Evolutionary conservation across 257 asterid species (phyloP), one percentile per base, ranked within the genome.

Genomic region (Fraxinus excelsior): DNA sequence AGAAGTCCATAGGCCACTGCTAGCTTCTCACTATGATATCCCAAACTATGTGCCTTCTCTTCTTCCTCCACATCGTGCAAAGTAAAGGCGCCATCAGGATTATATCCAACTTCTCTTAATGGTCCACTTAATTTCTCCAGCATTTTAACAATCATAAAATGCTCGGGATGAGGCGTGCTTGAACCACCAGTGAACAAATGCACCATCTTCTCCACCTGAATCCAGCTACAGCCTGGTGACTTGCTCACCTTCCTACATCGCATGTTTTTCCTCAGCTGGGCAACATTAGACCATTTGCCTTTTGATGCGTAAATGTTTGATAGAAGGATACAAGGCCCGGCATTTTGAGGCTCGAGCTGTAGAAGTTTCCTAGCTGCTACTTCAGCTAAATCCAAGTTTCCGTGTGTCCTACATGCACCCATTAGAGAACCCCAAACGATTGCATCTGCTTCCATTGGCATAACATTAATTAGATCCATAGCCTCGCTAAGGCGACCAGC

Each of bases 161-260:
- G 92, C 44, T 87, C 84, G 2, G 87, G 91, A 72, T 91, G 93
- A 2, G 86, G 81, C 7, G 64, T 81, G 81, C 67, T 71, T 68
- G 80, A 88, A 77, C 92, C 96, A 75, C 89, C 90, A 0, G 88
- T 84, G 82, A 91, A 93, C 88, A 86, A 77, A 73, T 91, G 93
- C 37, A 93, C 96, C 74, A 80, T 84, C 83, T 86, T 93, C 13
- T 86, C 93, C 58, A 89, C 85, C 86, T 86, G 96, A 23, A 93
- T 89, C 98, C 98, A 93, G 82, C 97, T 93, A 79, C 93, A 90
- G 46, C 97, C 98, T 12, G 97, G 94, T 29, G 77, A 67, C 80
- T 91, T 91, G 64, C 66, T 88, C 77, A 93, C 87, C 78, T 86
- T 87, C 80, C 87, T 82, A 40, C 77, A 71, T 78, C 81, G 85